Evolutionary conservation across 768 basidiomycete species (phyloP), one percentile per base, ranked within the genome.

Genomic region (Infundibulicybe gibba): DNA sequence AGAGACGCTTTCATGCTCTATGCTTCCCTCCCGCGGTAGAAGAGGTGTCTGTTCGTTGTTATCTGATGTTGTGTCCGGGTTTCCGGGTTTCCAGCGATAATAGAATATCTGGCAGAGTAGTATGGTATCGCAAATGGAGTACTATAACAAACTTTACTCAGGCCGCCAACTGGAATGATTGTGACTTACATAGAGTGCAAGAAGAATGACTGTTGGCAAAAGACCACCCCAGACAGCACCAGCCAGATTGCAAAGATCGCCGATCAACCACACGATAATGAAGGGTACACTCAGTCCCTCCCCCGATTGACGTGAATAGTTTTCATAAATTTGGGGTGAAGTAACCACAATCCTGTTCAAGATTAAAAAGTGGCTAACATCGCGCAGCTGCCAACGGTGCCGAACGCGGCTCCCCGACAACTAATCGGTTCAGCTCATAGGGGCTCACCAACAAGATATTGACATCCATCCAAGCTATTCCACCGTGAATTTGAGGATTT

Each of bases 221-320:
- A 97, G 67, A 11, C 79, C 75, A 19, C 87, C 94, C 59, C 88
- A 63, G 17, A 78, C 48, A 8, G 89, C 89, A 12, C 92, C 93
- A 9, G 70, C 50, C 40, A 94, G 65, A 59, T 90, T 94, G 58
- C 77, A 80, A 32, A 91, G 44, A 61, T 95, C 93, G 40, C 91
- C 92, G 9, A 83, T 56, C 6, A 93, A 73, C 91, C 90, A 94
- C 62, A 87, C 80, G 45, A 87, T 58, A 32, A 95, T 77, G 65
- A 95, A 98, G 19, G 78, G 58, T 25, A 97, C 77, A 50, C 87
- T 90, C 40, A 98, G 68, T 16, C 92, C 94, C 64, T 99, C 95
- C 37, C 94, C 97, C n/a, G 89, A 93, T 67, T 97, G 81, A 6
- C 88, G 70, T 37, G 73, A 67, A 62, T 90, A 94, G 59, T 97